phyloP scores from a whole-genome alignment of 2,329 filamentous ascomycete species.

The Aspergillus spinulosporus region DNA sequence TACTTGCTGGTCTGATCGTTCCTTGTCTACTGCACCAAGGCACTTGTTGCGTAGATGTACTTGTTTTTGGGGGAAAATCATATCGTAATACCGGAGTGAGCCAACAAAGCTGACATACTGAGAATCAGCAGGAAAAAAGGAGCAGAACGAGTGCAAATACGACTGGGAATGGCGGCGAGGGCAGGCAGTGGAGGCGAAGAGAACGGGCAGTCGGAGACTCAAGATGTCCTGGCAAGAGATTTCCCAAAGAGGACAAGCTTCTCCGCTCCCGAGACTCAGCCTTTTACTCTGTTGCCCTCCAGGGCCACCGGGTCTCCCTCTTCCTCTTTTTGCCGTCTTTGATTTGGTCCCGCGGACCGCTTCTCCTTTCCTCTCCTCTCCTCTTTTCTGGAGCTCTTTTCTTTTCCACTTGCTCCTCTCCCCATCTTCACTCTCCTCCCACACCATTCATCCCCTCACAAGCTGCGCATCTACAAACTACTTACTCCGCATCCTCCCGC shows the following conservation, averaged over 20 bases:
- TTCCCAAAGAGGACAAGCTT: constrained; percentile 35
- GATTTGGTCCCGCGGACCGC: constrained; percentile 31
- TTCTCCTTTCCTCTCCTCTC: constrained; percentile 37
- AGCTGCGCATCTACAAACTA: constrained; percentile 13
- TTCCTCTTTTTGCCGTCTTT: constrained; percentile 28
- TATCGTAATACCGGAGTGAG: neutral
- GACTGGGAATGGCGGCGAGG: constrained; percentile 41
- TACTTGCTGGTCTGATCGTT: neutral
- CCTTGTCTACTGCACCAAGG: constrained; percentile 8
- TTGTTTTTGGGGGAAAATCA: neutral
- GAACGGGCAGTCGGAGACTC: constrained; percentile 33
- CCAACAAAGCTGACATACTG: constrained; percentile 6
- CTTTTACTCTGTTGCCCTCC: constrained; percentile 30
- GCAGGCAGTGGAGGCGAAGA: constrained; percentile 2
- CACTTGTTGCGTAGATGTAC: neutral
- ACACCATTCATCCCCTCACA: constrained; percentile 10
- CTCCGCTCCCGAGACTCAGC: constrained; percentile 20
- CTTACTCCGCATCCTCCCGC: constrained; percentile 9
- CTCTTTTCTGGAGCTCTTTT: constrained; percentile 19
- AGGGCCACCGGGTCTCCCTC: constrained; percentile 26
- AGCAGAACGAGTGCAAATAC: constrained; percentile 68
- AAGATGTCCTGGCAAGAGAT: neutral
- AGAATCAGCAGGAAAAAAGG: constrained; percentile 46
- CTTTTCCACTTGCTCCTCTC: constrained; percentile 19
- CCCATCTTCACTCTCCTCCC: constrained; percentile 6